phyloP scores from a whole-genome alignment of 2,329 filamentous ascomycete genomes.

The Sarocladiaceae sp. region DNA sequence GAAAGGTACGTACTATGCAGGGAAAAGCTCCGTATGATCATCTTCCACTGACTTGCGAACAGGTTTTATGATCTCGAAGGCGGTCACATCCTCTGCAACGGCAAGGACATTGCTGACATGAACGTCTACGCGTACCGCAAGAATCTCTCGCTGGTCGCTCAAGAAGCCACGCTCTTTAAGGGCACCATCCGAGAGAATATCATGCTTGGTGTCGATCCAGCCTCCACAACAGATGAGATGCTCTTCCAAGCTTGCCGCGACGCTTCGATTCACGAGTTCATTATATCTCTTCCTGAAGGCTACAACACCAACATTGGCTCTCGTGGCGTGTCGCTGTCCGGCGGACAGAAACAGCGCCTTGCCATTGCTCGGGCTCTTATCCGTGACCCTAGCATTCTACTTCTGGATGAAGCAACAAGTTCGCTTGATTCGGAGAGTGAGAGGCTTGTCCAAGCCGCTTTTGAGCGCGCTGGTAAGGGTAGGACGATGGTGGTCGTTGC shows the following conservation, averaged over 20 bases:
- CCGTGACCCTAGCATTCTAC: slow-evolving; percentile 58
- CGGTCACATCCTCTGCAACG: slow-evolving; percentile 63
- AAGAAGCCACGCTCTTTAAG: slow-evolving; percentile 70
- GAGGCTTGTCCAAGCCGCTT: slow-evolving; percentile 60
- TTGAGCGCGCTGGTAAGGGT: slow-evolving; percentile 58
- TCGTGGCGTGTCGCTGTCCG: slow-evolving; percentile 61
- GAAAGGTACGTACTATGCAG: slow-evolving; percentile 40
- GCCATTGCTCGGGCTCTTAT: slow-evolving; percentile 67
- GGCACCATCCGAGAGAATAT: slow-evolving; percentile 68
- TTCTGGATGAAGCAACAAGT: slow-evolving; percentile 71
- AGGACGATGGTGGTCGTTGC: slow-evolving; percentile 72
- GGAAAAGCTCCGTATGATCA: not conserved
- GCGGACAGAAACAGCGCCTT: slow-evolving; percentile 69
- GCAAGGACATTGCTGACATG: slow-evolving; percentile 52
- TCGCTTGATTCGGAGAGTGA: slow-evolving; percentile 62
- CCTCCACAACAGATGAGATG: slow-evolving; percentile 45
- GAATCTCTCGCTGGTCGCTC: slow-evolving; percentile 65
- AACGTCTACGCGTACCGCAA: slow-evolving; percentile 60
- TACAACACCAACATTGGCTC: slow-evolving; percentile 66
- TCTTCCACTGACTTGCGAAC: slow-evolving; percentile 6
- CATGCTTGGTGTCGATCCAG: slow-evolving; percentile 56
- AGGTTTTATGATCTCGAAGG: slow-evolving; percentile 65
- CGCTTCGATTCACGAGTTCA: slow-evolving; percentile 69
- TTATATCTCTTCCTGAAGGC: slow-evolving; percentile 61
- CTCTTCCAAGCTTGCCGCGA: slow-evolving; percentile 51